Conservation (phyloP, 768 basidiomycete genomes). For the Rhizopogon vinicolor region DNA sequence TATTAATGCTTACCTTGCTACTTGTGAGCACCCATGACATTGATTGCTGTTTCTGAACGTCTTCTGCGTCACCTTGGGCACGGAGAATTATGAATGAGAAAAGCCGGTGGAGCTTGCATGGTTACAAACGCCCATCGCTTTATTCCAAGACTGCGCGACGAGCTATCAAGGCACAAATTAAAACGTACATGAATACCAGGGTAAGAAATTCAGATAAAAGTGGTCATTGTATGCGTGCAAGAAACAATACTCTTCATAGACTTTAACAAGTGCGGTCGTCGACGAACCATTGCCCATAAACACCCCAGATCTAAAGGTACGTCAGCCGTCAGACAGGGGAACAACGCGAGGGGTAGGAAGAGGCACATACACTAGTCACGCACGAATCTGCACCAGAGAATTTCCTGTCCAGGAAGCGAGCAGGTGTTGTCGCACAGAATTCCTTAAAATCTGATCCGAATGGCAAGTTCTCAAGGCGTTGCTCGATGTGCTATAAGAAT, state of each 20-base stretch:
- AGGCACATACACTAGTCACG: background rate
- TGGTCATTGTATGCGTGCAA: background rate
- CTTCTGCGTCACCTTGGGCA: no score
- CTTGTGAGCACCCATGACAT: no score
- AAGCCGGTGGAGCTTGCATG: no score
- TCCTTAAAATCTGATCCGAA: constrained; percentile 22
- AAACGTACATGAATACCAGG: background rate
- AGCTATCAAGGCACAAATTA: background rate
- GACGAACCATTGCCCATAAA: constrained; percentile 11
- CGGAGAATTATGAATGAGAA: no score
- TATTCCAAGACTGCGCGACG: no score
- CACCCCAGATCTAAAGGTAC: background rate
- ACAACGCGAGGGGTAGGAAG: background rate
- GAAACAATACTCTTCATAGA: background rate
- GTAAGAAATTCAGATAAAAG: background rate
- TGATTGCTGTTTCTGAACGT: no score
- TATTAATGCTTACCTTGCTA: no score
- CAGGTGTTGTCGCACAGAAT: constrained; percentile 31
- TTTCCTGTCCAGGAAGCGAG: constrained; percentile 14
- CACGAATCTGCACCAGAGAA: constrained; percentile 15
- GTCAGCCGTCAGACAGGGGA: background rate
- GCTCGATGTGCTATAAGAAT: constrained; percentile 18
- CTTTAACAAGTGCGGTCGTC: constrained; percentile 1
- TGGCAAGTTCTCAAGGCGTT: constrained; percentile 22
- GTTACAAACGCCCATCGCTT: no score